These are phyloP conservation scores for Pseudisothecium myosuroides DNA, from an alignment of 225 moss, liverwort and hornwort genomes.

Conservation along the genomic window DNA sequence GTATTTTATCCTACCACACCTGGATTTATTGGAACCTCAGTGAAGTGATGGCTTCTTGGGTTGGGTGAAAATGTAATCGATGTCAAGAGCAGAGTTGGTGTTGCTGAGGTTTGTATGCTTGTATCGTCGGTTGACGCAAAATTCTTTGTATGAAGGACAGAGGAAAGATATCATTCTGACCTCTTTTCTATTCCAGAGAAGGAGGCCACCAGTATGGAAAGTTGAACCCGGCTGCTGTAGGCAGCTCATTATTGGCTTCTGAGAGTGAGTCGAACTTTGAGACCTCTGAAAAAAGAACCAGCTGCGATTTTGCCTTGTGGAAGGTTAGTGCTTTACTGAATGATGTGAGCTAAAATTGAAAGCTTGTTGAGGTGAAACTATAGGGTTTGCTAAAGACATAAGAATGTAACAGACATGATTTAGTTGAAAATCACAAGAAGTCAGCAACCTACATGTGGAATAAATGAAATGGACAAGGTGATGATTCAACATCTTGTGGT, in stretches of 20 bases:
- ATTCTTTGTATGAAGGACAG: neutral
- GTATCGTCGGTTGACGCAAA: neutral
- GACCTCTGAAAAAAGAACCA: slow-evolving; percentile 63
- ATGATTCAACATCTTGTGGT: neutral
- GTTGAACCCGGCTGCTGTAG: slow-evolving; percentile 88
- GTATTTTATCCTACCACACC: slow-evolving; percentile 27
- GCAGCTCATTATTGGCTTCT: slow-evolving; percentile 74
- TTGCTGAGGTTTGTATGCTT: neutral
- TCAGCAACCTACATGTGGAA: neutral
- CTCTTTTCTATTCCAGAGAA: slow-evolving; percentile 29
- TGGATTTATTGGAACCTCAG: neutral
- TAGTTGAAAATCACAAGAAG: neutral
- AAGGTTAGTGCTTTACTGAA: slow-evolving; percentile 43
- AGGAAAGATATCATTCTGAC: neutral
- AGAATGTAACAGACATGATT: neutral
- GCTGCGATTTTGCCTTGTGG: slow-evolving; percentile 93
- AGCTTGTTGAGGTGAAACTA: neutral
- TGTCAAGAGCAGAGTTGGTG: neutral
- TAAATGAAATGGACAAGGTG: neutral
- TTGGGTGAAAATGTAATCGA: neutral
- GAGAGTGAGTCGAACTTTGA: slow-evolving; percentile 94
- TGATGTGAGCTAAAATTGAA: neutral
- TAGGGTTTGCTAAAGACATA: neutral
- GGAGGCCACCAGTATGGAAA: slow-evolving; percentile 89
- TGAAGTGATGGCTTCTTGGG: neutral